Conservation (phyloP, 2,329 filamentous ascomycete species). For the Alternaria ventricosa region DNA sequence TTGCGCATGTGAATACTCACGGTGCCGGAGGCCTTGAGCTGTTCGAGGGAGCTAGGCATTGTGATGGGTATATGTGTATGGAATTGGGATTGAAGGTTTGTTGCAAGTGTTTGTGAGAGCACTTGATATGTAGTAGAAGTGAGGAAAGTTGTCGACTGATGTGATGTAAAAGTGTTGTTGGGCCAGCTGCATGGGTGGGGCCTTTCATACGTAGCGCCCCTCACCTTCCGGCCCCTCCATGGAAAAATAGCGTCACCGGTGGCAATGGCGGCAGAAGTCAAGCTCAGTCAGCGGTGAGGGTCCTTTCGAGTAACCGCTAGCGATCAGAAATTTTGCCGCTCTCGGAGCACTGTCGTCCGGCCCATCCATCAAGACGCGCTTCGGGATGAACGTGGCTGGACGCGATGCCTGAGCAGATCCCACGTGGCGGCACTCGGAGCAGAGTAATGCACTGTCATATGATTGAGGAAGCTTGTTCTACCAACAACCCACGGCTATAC, state of each 20-base stretch:
- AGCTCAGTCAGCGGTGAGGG: neutral
- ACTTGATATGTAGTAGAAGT: slow-evolving; percentile 6
- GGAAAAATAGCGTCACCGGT: slow-evolving; percentile 44
- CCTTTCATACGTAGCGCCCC: slow-evolving; percentile 28
- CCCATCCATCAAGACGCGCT: slow-evolving; percentile 13
- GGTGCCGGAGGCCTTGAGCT: slow-evolving; percentile 96
- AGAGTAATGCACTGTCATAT: neutral
- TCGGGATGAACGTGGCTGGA: neutral
- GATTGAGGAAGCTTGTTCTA: neutral
- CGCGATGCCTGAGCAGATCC: neutral
- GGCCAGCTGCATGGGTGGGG: slow-evolving; percentile 18
- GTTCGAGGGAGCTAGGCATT: slow-evolving; percentile 92
- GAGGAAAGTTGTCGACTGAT: slow-evolving; percentile 4
- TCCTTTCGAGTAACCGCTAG: neutral
- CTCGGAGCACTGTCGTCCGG: slow-evolving; percentile 29
- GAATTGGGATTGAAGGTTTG: slow-evolving; percentile 19
- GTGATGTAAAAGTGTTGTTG: slow-evolving; percentile 19
- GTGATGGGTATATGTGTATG: slow-evolving; percentile 16
- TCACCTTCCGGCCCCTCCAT: slow-evolving; percentile 30
- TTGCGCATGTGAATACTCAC: slow-evolving; percentile 64
- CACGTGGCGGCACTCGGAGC: neutral
- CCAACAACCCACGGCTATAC: neutral
- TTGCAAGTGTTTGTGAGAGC: slow-evolving; percentile 1
- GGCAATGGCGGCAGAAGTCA: slow-evolving; percentile 24
- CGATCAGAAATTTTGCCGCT: slow-evolving; percentile 9